These are phyloP conservation scores for Poterioochromonas sp. DNA, from an alignment of 352 stramenopile species.

Conservation along the genomic window DNA sequence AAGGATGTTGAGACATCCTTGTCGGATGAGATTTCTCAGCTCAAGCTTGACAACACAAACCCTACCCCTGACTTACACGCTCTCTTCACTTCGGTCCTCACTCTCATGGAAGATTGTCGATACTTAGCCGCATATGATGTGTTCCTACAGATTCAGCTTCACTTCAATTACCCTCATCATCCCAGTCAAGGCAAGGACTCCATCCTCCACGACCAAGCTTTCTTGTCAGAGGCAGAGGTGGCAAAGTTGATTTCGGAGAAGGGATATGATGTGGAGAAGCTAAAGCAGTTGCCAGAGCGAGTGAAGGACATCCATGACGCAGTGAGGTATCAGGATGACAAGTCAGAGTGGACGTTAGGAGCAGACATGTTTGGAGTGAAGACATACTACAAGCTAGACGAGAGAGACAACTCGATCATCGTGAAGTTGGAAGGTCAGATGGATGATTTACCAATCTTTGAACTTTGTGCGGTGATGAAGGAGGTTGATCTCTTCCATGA, in stretches of 20 bases:
- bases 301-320: neutral
- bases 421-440: conserved; percentile 10
- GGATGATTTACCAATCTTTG: conserved; percentile 30
- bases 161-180: neutral
- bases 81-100: too few species aligned
- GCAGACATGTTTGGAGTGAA: neutral
- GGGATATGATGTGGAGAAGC: neutral
- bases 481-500: conserved; percentile 9
- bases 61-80: too few species aligned
- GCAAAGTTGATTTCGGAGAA: too few species aligned
- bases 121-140: neutral
- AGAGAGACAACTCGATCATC: neutral
- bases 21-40: too few species aligned
- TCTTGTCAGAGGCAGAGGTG: too few species aligned
- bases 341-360: conserved; percentile 11
- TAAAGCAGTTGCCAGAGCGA: neutral
- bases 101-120: neutral
- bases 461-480: conserved; percentile 27
- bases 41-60: too few species aligned
- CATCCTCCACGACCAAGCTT: too few species aligned
- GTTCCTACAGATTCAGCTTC: neutral
- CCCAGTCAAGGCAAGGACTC: too few species aligned
- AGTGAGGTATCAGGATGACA: neutral
- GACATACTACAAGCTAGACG: neutral
- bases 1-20: too few species aligned